These are phyloP conservation scores for Penicillium sp. DNA, from an alignment of 2,329 filamentous ascomycete genomes.

Conservation along the genomic window DNA sequence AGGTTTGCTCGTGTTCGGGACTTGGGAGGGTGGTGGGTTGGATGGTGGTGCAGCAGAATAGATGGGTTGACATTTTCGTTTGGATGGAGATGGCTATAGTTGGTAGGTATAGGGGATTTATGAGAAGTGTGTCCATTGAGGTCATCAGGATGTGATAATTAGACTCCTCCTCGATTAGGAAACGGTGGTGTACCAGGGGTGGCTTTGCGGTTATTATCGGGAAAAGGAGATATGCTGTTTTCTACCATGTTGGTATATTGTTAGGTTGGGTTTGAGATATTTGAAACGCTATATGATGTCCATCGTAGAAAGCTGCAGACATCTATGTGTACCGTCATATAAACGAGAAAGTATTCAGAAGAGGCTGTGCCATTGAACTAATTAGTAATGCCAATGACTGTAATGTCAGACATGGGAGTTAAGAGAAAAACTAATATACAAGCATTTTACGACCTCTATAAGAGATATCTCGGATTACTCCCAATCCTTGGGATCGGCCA, in stretches of 20 bases:
- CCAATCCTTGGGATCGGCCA: slow-evolving; percentile 17
- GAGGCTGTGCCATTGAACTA: not conserved
- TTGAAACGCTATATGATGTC: not conserved
- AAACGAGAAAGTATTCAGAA: not conserved
- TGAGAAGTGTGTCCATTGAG: not conserved
- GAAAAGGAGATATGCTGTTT: not conserved
- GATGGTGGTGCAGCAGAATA: not conserved
- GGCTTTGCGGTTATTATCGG: not conserved
- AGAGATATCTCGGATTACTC: slow-evolving; percentile 10
- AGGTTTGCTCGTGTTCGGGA: not conserved
- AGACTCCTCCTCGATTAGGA: not conserved
- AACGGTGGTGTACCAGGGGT: not conserved
- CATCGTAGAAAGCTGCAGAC: not conserved
- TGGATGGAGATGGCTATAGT: too few species aligned
- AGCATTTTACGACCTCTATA: slow-evolving; percentile 1
- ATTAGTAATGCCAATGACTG: not conserved
- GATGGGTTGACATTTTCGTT: not conserved
- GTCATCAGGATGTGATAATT: slow-evolving; percentile 5
- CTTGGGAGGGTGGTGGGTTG: not conserved
- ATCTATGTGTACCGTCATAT: not conserved
- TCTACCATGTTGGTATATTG: not conserved
- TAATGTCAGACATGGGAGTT: not conserved
- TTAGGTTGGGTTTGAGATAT: not conserved
- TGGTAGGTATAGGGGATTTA: not conserved
- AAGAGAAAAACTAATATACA: slow-evolving; percentile 17